These are phyloP conservation scores for Knoxia roxburghii DNA, from an alignment of 257 asterid genomes.

Conservation along the genomic window DNA sequence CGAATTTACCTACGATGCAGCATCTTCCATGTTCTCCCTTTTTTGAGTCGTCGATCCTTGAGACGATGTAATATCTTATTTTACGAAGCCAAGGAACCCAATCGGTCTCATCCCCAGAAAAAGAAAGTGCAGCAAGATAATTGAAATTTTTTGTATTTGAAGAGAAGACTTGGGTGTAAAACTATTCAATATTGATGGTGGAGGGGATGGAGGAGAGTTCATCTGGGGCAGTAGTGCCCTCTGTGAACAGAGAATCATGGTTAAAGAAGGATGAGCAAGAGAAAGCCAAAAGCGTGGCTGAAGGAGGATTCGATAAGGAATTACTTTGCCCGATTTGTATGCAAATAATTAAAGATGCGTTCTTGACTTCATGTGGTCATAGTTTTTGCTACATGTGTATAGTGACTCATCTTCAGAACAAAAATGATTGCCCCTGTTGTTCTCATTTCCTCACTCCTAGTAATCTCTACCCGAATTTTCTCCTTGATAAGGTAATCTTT, in stretches of 20 bases:
- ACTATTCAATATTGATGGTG: too few relatives aligned
- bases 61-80: too few relatives aligned
- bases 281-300: constrained; percentile 17
- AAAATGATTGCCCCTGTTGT: constrained; percentile 82
- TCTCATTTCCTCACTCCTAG: constrained; percentile 52
- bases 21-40: too few relatives aligned
- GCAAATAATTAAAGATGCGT: constrained; percentile 70
- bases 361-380: constrained; percentile 73
- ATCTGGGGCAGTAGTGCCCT: constrained; percentile 35
- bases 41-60: too few relatives aligned
- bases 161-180: too few relatives aligned
- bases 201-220: constrained; percentile 40
- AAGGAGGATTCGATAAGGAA: constrained; percentile 40
- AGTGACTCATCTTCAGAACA: constrained; percentile 70
- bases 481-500: constrained; percentile 57
- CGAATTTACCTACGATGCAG: too few relatives aligned
- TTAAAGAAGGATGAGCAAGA: constrained; percentile 18
- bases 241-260: constrained; percentile 18
- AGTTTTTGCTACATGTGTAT: constrained; percentile 90
- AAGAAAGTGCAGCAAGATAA: too few relatives aligned
- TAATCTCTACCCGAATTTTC: constrained; percentile 78
- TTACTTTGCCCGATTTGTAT: constrained; percentile 71
- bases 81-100: too few relatives aligned
- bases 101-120: too few relatives aligned
- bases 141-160: too few relatives aligned